phyloP scores from a whole-genome alignment of 192 early-diverging fungal genomes.

The Mortierella claussenii region DNA sequence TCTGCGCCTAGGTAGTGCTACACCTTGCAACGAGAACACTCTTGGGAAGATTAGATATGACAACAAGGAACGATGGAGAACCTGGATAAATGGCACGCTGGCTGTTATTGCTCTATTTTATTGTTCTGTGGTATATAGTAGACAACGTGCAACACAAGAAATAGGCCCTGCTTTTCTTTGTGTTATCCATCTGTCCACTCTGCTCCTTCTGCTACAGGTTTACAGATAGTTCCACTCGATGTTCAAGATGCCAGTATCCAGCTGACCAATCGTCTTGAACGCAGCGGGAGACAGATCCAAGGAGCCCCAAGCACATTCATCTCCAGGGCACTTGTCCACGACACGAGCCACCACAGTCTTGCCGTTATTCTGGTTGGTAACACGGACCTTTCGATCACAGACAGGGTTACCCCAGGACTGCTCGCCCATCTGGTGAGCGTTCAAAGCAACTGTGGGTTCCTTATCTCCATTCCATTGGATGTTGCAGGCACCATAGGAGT shows the following conservation, averaged over 20 bases:
- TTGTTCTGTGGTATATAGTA: no score
- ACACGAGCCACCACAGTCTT: constrained; percentile 48
- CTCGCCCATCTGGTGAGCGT: constrained; percentile 50
- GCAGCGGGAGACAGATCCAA: constrained; percentile 50
- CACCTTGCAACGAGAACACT: no score
- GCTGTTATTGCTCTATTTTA: no score
- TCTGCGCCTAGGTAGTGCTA: no score
- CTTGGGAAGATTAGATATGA: no score
- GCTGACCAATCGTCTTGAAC: constrained; percentile 42
- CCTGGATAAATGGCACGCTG: no score
- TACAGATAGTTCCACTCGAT: constrained; percentile 52
- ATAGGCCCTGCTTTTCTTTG: no score
- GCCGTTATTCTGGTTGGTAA: constrained; percentile 29
- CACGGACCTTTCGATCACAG: constrained; percentile 41
- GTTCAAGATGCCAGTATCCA: constrained; percentile 42
- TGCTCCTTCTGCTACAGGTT: no score
- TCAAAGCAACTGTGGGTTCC: constrained; percentile 53
- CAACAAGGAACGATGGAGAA: no score
- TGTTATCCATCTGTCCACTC: no score
- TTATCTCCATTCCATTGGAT: constrained; percentile 32
- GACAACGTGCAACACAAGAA: no score
- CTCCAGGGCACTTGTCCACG: constrained; percentile 58
- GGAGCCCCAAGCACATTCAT: constrained; percentile 41
- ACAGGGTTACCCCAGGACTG: constrained; percentile 40
- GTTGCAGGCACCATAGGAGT: constrained; percentile 45